Evolutionary conservation across 1,284 basidiomycete genomes (phyloP), one percentile per base, ranked within the genome.

Genomic region (Boletus putidus): DNA sequence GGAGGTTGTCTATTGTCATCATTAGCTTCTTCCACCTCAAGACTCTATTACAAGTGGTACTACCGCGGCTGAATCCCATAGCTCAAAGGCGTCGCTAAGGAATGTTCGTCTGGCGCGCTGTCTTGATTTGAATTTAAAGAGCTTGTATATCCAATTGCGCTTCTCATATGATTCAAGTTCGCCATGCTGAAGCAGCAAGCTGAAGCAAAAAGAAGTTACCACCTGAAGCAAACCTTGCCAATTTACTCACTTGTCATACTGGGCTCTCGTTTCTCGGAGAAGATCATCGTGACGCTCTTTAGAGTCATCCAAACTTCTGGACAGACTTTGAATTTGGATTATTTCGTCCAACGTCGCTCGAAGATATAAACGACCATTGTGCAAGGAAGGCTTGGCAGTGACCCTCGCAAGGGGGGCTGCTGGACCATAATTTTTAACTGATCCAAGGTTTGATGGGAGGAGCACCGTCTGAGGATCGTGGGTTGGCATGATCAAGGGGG

Each of bases 321-420:
- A 5, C 5, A 1, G 11, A 4, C 20, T n/a, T n/a, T n/a, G n/a
- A 6, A 67, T 66, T 1, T 50, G 12, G 2, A 36, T 0, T 47
- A 70, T 58, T 23, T 67, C 56, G 1, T 49, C 6, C 39, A 70
- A 3, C 1, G 64, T 45, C 0, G 58, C 58, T 15, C 33, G 49
- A 2, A 67, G 57, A 48, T 29, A 61, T 7, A 70, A 0, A 2
- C 25, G 15, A 4, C 66, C 64, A 20, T n/a, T 18, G 6, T 21
- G 4, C n/a, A 67, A 40, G 10, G 43, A 9, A 16, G 3, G 27
- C 25, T 56, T 62, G 9, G 37, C 14, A 8, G 27, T 25, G 16
- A 44, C 4, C n/a, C 18, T 43, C 20, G 10, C 35, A 1, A 62
- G 27, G 11, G 21, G 36, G 4, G n/a, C 21, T 11, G 49, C 47